Conservation (phyloP, 495 filamentous ascomycete species). For the Penicillium malachiteum region DNA sequence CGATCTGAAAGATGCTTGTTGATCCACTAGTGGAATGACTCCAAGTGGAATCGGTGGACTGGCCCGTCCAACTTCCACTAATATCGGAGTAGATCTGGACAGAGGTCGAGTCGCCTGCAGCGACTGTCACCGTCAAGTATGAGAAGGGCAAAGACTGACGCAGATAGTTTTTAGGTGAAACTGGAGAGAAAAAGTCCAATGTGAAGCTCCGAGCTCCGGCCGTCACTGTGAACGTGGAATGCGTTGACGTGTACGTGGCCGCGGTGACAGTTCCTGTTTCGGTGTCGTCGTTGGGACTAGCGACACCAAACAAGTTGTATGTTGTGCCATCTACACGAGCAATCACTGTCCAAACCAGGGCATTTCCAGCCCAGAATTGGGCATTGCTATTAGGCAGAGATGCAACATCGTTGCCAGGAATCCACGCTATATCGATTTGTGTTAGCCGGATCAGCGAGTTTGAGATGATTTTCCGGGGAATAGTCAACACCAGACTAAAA, state of each 20-base stretch:
- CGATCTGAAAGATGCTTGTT: slow-evolving; percentile 31
- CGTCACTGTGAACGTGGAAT: slow-evolving; percentile 35
- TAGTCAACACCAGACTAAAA: background rate
- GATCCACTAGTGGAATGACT: slow-evolving; percentile 24
- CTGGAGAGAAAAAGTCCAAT: slow-evolving; percentile 70
- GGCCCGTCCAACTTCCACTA: slow-evolving; percentile 44
- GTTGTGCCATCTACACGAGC: slow-evolving; percentile 41
- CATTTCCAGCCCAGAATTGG: slow-evolving; percentile 47
- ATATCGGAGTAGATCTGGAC: slow-evolving; percentile 47
- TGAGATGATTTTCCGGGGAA: background rate
- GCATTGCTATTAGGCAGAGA: slow-evolving; percentile 33
- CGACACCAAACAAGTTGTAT: slow-evolving; percentile 47
- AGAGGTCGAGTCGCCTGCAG: slow-evolving; percentile 17
- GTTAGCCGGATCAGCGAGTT: too few relatives aligned
- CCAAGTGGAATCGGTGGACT: slow-evolving; percentile 27
- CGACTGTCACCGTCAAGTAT: slow-evolving; percentile 68
- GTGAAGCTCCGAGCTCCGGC: slow-evolving; percentile 34
- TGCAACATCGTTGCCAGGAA: slow-evolving; percentile 36
- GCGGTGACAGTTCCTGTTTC: slow-evolving; percentile 31
- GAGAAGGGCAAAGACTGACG: slow-evolving; percentile 76
- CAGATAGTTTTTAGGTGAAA: slow-evolving; percentile 75
- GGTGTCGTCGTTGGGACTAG: slow-evolving; percentile 16
- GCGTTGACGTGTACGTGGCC: slow-evolving; percentile 41
- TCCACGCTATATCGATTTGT: slow-evolving; percentile 32
- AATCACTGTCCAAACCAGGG: slow-evolving; percentile 42